These are phyloP conservation scores for Colletotrichum costaricense DNA, from an alignment of 2,329 filamentous ascomycete genomes.

Conservation along the genomic window DNA sequence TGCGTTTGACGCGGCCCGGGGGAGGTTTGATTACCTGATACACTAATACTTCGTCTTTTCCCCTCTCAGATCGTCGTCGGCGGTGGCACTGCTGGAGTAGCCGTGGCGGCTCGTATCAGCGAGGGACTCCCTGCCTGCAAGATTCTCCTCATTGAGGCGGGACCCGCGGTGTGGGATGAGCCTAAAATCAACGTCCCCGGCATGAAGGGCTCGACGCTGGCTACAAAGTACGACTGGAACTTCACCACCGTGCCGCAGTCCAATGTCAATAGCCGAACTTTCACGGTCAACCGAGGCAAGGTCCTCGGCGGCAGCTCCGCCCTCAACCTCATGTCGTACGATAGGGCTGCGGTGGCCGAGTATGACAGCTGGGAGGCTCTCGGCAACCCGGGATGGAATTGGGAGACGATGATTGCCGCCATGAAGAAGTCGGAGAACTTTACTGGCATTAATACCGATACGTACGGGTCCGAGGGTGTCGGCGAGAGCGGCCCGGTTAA, in stretches of 20 bases:
- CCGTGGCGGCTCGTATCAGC: slow-evolving; percentile 44
- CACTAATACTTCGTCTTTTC: background rate
- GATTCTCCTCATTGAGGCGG: slow-evolving; percentile 47
- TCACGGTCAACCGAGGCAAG: slow-evolving; percentile 54
- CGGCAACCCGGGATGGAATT: slow-evolving; percentile 50
- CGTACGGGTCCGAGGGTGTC: slow-evolving; percentile 36
- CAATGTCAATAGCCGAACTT: slow-evolving; percentile 48
- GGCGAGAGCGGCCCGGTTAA: slow-evolving; percentile 41
- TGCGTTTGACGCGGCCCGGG: background rate
- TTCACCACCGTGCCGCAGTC: slow-evolving; percentile 53
- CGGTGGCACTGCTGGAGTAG: slow-evolving; percentile 48
- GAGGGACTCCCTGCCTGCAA: slow-evolving; percentile 36
- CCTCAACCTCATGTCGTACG: slow-evolving; percentile 55
- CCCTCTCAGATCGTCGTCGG: slow-evolving; percentile 43
- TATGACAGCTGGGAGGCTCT: slow-evolving; percentile 49
- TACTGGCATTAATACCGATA: slow-evolving; percentile 38
- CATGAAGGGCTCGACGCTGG: slow-evolving; percentile 40
- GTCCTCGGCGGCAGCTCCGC: slow-evolving; percentile 58
- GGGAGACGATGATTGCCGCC: slow-evolving; percentile 47
- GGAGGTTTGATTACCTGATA: background rate
- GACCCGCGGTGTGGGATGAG: slow-evolving; percentile 40
- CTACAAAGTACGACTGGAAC: slow-evolving; percentile 48
- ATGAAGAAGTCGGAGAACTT: slow-evolving; percentile 45
- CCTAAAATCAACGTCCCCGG: slow-evolving; percentile 43
- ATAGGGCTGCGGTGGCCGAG: slow-evolving; percentile 44